A percentile compares a stretch with the other conserved stretches of the same genome.
Conservation (phyloP, 2,329 filamentous ascomycete species). For the Ophiostoma angusticollis region DNA sequence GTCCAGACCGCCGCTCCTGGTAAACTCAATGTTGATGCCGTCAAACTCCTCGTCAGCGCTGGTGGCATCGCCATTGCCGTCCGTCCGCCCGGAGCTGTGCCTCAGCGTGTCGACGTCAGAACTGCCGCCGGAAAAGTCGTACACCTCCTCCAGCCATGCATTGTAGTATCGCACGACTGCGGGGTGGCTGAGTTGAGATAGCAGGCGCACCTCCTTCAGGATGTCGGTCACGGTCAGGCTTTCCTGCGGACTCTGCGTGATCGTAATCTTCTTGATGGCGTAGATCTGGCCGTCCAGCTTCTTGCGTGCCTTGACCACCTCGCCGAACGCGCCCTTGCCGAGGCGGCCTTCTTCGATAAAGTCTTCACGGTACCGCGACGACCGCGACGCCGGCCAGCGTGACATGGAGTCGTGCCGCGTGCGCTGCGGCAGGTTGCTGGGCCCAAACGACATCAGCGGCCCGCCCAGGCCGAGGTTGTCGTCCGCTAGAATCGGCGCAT, state of each 20-base stretch:
- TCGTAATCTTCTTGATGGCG: constrained; percentile 92
- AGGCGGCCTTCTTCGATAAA: constrained; percentile 83
- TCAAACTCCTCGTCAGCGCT: too few relatives aligned
- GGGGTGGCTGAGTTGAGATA: constrained; percentile 89
- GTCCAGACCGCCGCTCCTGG: constrained; percentile 67
- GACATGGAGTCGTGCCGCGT: constrained; percentile 50
- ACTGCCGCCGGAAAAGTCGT: constrained; percentile 36
- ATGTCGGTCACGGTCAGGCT: constrained; percentile 78
- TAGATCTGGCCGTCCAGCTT: constrained; percentile 90
- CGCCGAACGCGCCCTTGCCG: constrained; percentile 88
- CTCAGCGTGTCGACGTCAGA: constrained; percentile 42
- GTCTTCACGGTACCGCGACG: constrained; percentile 74
- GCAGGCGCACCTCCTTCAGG: constrained; percentile 69
- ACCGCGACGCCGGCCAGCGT: constrained; percentile 32
- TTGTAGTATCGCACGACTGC: constrained; percentile 81
- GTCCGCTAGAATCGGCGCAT: constrained; percentile 44
- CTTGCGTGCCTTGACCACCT: constrained; percentile 90
- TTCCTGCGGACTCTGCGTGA: constrained; percentile 65
- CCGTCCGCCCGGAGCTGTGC: constrained; percentile 8
- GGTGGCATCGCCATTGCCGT: too few relatives aligned
- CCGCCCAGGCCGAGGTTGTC: constrained; percentile 28
- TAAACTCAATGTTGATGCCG: constrained; percentile 43
- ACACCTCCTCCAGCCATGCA: constrained; percentile 76
- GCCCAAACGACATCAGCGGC: constrained; percentile 29
- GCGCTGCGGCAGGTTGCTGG: constrained; percentile 30